These are phyloP conservation scores for Zymoseptoria brevis DNA, from an alignment of 2,329 filamentous ascomycete species.

Conservation along the genomic window DNA sequence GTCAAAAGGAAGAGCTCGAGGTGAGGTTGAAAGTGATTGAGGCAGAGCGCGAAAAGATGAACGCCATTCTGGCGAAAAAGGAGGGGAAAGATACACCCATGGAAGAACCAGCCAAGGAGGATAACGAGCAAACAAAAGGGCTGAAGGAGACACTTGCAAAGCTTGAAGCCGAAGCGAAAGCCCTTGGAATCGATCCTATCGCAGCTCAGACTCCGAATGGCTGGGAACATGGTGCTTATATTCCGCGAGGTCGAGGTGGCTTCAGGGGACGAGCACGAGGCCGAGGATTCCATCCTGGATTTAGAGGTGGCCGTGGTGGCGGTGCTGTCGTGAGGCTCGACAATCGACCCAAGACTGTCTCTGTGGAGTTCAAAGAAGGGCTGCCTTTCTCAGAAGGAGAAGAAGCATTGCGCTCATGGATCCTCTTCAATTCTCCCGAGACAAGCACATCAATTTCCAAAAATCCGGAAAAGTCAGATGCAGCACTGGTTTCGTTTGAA, in stretches of 20 bases:
- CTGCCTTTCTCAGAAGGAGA: constrained; percentile 60
- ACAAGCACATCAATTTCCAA: constrained; percentile 29
- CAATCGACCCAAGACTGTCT: constrained; percentile 63
- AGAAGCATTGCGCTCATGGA: constrained; percentile 62
- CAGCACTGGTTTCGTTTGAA: constrained; percentile 36
- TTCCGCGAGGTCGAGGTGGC: constrained; percentile 18
- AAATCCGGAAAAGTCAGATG: constrained; percentile 32
- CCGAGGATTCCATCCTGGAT: constrained; percentile 35
- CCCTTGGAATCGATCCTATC: constrained; percentile 59
- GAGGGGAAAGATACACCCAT: constrained; percentile 29
- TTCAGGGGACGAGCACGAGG: constrained; percentile 29
- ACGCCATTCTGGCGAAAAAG: constrained; percentile 55
- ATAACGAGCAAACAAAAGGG: constrained; percentile 49
- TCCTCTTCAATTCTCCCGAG: constrained; percentile 37
- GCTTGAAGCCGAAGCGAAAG: constrained; percentile 64
- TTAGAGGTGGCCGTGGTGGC: constrained; percentile 35
- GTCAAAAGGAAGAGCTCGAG: constrained; percentile 56
- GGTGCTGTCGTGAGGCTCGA: constrained; percentile 59
- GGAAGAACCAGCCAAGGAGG: constrained; percentile 8
- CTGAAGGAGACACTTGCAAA: constrained; percentile 64
- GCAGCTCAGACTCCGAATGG: constrained; percentile 26
- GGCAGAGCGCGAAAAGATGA: constrained; percentile 55
- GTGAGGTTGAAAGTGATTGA: constrained; percentile 55
- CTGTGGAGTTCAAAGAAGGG: constrained; percentile 39
- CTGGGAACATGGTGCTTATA: not conserved